Conservation (phyloP, 2,329 filamentous ascomycete species). For the Gyromitra esculenta region DNA sequence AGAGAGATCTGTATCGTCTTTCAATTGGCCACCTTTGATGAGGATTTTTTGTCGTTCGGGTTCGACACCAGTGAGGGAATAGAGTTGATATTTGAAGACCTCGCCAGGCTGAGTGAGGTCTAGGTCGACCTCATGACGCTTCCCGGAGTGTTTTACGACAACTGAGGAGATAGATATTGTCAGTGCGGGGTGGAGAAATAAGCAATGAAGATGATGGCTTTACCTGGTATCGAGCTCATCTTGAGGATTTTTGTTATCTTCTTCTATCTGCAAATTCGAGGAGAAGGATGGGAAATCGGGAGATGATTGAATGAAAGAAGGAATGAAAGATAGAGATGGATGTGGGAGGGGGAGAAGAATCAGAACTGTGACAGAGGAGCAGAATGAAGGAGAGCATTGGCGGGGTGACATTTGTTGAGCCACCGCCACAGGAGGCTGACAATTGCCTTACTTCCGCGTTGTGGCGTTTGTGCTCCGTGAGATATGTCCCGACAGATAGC, state of each 20-base stretch:
- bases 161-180: conserved; percentile 66
- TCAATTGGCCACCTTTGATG: conserved; percentile 91
- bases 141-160: conserved; percentile 92
- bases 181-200: conserved; percentile 41
- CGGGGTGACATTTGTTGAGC: conserved; percentile 46
- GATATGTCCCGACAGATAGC: neutral
- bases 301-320: conserved; percentile 28
- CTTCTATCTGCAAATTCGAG: conserved; percentile 17
- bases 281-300: neutral
- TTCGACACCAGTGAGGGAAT: conserved; percentile 93
- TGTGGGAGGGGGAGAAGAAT: conserved; percentile 3
- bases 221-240: conserved; percentile 50
- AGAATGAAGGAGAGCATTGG: conserved; percentile 38
- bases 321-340: conserved; percentile 35
- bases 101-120: conserved; percentile 86
- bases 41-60: conserved; percentile 96
- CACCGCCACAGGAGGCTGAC: conserved; percentile 33
- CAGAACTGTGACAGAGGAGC: conserved; percentile 22
- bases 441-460: neutral
- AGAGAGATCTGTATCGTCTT: conserved; percentile 89
- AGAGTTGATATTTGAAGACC: conserved; percentile 94
- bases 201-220: conserved; percentile 8
- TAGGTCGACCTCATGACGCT: conserved; percentile 92
- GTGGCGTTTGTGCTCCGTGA: conserved; percentile 14
- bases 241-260: conserved; percentile 25